Evolutionary conservation across 805 yeast species (phyloP).

Genomic region (Teunomyces kruisii): DNA sequence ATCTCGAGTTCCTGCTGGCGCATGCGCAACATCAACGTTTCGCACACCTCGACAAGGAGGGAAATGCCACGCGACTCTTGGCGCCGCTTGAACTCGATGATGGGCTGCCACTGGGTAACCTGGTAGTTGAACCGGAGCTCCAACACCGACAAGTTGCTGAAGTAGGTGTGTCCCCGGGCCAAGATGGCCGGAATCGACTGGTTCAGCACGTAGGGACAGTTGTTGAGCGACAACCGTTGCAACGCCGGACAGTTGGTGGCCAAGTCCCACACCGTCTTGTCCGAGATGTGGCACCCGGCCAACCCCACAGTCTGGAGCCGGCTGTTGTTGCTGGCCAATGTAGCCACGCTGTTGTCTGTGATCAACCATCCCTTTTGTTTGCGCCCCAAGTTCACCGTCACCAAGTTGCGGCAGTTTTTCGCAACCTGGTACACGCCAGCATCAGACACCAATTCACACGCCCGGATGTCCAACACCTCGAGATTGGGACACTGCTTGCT

Average conservation of each 20-base stretch:
- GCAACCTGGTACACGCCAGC: slow-evolving; percentile 71
- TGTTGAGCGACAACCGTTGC: slow-evolving; percentile 71
- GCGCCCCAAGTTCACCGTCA: slow-evolving; percentile 75
- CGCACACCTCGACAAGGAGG: slow-evolving; percentile 78
- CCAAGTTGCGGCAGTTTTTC: slow-evolving; percentile 54
- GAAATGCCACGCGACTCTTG: slow-evolving; percentile 46
- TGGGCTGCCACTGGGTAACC: slow-evolving; percentile 58
- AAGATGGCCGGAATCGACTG: slow-evolving; percentile 54
- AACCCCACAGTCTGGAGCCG: slow-evolving; percentile 70
- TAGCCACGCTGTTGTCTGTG: slow-evolving; percentile 66
- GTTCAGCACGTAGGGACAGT: slow-evolving; percentile 61
- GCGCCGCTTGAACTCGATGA: slow-evolving; percentile 65
- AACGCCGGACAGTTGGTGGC: slow-evolving; percentile 50
- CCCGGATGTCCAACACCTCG: slow-evolving; percentile 71
- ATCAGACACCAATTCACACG: slow-evolving; percentile 79
- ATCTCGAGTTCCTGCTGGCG: slow-evolving; percentile 58
- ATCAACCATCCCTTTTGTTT: slow-evolving; percentile 65
- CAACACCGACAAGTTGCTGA: slow-evolving; percentile 58
- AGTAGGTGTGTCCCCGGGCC: slow-evolving; percentile 35
- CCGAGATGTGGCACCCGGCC: slow-evolving; percentile 85
- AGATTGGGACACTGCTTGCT: slow-evolving; percentile 58
- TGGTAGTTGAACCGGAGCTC: slow-evolving; percentile 67
- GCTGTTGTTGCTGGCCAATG: slow-evolving; percentile 54
- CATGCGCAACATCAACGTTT: slow-evolving; percentile 58
- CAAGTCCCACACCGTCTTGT: slow-evolving; percentile 77